Evolutionary conservation across 495 filamentous ascomycete genomes (phyloP).

Genomic region (Hypoxylon fragiforme): DNA sequence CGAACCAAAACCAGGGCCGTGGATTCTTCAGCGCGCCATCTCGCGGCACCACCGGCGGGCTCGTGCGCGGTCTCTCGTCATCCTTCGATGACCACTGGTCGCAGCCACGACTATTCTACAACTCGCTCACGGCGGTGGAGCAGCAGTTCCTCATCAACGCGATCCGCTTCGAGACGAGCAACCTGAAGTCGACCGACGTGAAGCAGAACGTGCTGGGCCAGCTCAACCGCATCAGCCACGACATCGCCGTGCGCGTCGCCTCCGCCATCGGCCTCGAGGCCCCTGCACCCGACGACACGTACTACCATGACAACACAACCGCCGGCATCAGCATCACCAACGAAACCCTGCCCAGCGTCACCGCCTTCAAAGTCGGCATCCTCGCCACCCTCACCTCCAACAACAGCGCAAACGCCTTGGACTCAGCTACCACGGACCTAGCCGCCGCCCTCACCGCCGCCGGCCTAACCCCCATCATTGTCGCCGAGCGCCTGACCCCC

Average conservation of each 20-base stretch:
- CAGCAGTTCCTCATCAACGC: constrained; percentile 80
- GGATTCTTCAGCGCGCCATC: constrained; percentile 75
- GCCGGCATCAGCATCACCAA: constrained; percentile 63
- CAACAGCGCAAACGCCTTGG: constrained; percentile 39
- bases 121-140: constrained; percentile 69
- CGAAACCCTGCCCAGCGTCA: constrained; percentile 59
- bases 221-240: constrained; percentile 71
- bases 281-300: constrained; percentile 62
- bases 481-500: constrained; percentile 61
- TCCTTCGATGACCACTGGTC: constrained; percentile 78
- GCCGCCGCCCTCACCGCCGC: constrained; percentile 46
- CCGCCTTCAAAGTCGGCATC: constrained; percentile 68
- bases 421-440: constrained; percentile 54
- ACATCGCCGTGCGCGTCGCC: constrained; percentile 69
- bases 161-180: constrained; percentile 71
- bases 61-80: constrained; percentile 61
- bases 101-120: constrained; percentile 76
- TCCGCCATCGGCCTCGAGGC: constrained; percentile 60
- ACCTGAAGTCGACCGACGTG: constrained; percentile 59
- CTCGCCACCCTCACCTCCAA: constrained; percentile 50
- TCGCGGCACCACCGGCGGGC: constrained; percentile 55
- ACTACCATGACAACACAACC: constrained; percentile 73
- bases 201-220: constrained; percentile 67
- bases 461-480: constrained; percentile 61
- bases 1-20: constrained; percentile 67